Percentiles rank a stretch among this genome's conserved stretches.
Conservation (phyloP, 257 asterid species). For the Fraxinus americana region DNA sequence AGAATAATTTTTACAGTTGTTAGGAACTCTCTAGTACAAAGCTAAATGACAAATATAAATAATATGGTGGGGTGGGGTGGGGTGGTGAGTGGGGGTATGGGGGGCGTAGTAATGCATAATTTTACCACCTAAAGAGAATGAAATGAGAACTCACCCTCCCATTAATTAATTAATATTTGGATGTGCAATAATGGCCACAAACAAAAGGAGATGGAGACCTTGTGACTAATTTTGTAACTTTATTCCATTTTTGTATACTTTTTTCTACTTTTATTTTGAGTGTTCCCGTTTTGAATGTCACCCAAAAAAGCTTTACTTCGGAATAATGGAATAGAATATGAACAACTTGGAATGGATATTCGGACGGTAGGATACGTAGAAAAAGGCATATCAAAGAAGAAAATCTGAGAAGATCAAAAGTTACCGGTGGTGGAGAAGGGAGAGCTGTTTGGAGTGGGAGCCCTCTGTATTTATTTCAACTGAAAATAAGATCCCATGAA, state of each 20-base stretch:
- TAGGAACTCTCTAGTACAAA: conserved; percentile 5
- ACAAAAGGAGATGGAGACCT: conserved; percentile 6
- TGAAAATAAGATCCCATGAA: too few relatives aligned
- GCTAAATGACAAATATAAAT: conserved; percentile 5
- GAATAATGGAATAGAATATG: not conserved
- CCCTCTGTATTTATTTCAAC: not conserved
- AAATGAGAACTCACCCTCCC: not conserved
- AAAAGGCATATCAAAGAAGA: not conserved
- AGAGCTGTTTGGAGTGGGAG: not conserved
- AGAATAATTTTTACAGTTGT: not conserved
- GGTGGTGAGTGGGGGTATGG: too few relatives aligned
- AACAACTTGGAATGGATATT: not conserved
- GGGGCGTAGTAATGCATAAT: not conserved
- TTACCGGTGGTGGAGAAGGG: not conserved
- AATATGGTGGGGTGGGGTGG: not conserved
- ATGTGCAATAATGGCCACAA: conserved; percentile 8
- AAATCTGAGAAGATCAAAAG: not conserved
- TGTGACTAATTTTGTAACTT: not conserved
- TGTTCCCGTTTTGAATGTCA: not conserved
- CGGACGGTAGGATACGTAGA: not conserved
- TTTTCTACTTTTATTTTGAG: too few relatives aligned
- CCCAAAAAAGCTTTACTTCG: not conserved
- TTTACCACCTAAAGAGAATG: not conserved
- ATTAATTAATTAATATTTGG: not conserved
- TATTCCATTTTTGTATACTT: not conserved